Percentiles rank a stretch among this genome's conserved stretches.
Conservation (phyloP, 108 stramenopile genomes). For the Stephanodiscus triporus region DNA sequence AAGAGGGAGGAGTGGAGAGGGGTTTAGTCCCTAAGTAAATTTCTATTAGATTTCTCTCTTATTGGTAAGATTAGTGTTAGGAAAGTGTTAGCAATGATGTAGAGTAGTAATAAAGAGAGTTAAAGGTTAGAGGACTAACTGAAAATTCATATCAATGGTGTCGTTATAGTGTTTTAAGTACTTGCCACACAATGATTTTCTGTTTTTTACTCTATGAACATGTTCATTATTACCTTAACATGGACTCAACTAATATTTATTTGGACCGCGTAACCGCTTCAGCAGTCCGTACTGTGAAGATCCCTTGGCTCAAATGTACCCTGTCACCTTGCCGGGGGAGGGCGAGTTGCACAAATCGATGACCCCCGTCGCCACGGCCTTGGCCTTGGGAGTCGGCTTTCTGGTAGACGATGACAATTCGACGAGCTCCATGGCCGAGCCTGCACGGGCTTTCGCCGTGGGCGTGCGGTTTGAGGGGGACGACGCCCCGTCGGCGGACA, state of each 20-base stretch:
- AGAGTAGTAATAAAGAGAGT: too few species aligned
- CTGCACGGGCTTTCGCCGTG: neutral
- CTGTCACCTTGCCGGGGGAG: neutral
- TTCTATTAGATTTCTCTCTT: too few species aligned
- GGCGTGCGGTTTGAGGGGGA: constrained; percentile 6
- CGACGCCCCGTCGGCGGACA: neutral
- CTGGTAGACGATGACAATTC: neutral
- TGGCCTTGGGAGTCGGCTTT: neutral
- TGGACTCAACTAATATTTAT: neutral
- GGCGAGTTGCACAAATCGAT: neutral
- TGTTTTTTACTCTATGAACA: neutral
- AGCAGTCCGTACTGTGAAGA: neutral
- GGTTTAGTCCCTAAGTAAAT: too few species aligned
- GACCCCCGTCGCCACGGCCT: neutral
- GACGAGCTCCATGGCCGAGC: too few species aligned
- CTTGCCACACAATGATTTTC: too few species aligned
- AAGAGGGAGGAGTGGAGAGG: too few species aligned
- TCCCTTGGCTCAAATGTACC: neutral
- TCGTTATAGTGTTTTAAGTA: too few species aligned
- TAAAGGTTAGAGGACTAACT: too few species aligned
- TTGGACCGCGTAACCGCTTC: too few species aligned
- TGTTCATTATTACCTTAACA: neutral
- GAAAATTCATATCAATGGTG: too few species aligned
- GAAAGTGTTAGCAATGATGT: too few species aligned
- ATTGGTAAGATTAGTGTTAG: too few species aligned